phyloP scores from a whole-genome alignment of 2,329 filamentous ascomycete species.

The Ophiostoma triangulosporum region DNA sequence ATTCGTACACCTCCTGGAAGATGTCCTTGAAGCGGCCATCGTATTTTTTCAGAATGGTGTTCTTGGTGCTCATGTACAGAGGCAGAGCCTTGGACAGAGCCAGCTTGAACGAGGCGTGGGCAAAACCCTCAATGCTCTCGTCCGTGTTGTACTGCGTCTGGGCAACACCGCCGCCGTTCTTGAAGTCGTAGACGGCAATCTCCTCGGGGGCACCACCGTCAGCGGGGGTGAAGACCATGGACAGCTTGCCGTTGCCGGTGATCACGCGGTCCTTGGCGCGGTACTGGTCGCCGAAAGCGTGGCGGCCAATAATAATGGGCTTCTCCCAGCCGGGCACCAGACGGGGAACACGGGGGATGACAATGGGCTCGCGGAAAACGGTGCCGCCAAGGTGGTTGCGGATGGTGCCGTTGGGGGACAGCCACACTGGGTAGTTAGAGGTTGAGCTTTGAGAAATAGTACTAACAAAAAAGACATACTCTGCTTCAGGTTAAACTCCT shows the following conservation, averaged over 20 bases:
- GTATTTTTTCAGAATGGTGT: constrained; percentile 98
- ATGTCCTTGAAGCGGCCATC: constrained; percentile 99
- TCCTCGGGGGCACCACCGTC: constrained; percentile 67
- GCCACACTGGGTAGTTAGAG: constrained; percentile 57
- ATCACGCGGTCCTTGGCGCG: constrained; percentile 86
- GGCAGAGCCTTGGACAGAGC: constrained; percentile 76
- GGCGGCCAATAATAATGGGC: constrained; percentile 96
- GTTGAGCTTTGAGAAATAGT: neutral
- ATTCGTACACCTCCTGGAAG: constrained; percentile 93
- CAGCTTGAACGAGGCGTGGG: constrained; percentile 93
- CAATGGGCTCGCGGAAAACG: constrained; percentile 97
- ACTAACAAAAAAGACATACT: constrained; percentile 40
- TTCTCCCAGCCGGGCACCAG: constrained; percentile 97
- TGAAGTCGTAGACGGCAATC: constrained; percentile 85
- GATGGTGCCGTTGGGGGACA: constrained; percentile 89
- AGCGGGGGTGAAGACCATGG: constrained; percentile 85
- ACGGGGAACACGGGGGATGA: constrained; percentile 84
- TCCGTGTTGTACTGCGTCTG: constrained; percentile 98
- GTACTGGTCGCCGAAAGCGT: constrained; percentile 98
- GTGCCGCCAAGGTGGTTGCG: constrained; percentile 71
- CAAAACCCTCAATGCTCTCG: constrained; percentile 88
- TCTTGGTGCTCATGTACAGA: constrained; percentile 99
- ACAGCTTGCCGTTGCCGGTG: constrained; percentile 70
- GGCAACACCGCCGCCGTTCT: constrained; percentile 71
- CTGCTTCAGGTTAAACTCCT: constrained; percentile 98